Base-by-base conservation (phyloP, 768 basidiomycete species). In the Trametes elegans region DNA sequence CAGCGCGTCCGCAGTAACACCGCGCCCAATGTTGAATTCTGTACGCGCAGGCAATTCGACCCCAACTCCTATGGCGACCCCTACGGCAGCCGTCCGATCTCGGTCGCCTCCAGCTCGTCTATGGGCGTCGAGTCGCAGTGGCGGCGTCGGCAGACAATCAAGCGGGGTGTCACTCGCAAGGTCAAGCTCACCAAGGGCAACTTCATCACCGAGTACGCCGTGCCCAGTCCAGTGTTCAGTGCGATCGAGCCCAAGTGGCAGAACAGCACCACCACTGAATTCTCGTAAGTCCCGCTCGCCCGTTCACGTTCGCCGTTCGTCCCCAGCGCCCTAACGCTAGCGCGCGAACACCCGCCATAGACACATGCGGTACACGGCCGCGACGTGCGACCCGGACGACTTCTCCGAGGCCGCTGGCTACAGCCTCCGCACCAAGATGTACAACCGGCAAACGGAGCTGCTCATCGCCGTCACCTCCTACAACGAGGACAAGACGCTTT, bases 311-410 rank as follows among this genome's bases (percentile, higher is more conserved):
- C 41, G 14, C 29, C 21, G n/a, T n/a, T n/a, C n/a, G n/a, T n/a
- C n/a, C n/a, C n/a, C n/a, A n/a, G n/a, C n/a, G n/a, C n/a, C n/a
- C n/a, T n/a, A n/a, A n/a, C 26, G 29, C 46, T 45, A 35, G 18
- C 56, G 11, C 34, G 4, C 14, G 60, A 34, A 53, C 29, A 42
- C 16, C 14, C 19, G 42, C 14, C 40, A 26, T 58, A 88, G 85
- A 29, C 93, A 97, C 71, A 93, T 97, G 90, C 81, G 93, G 36
- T 97, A 96, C 73, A 94, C 87, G 38, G 94, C 93, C 16, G 93
- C 91, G 16, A 94, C 91, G 1, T 85, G 83, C 65, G 93, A 96
- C 65, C 93, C 93, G 13, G 93, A 96, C 66, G 91, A 94, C 59
- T 95, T 94, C 66, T 73, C 74, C 8, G 82, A 85, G 66, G 87